These are phyloP conservation scores for Ceratocystis smalleyi DNA, from an alignment of 2,329 filamentous ascomycete species.

Conservation along the genomic window DNA sequence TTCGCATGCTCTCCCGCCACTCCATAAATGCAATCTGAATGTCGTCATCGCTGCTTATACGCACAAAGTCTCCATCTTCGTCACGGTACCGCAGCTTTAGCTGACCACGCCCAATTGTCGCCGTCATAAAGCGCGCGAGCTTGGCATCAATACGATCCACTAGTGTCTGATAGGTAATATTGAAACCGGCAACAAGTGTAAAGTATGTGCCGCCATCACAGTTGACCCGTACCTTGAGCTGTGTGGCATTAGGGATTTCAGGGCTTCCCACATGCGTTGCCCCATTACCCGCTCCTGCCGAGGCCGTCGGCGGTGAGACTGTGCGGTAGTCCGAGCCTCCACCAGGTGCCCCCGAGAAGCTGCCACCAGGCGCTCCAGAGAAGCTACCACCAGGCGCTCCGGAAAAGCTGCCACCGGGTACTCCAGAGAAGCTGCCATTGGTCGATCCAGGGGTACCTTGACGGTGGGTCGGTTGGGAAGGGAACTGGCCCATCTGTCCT, in stretches of 20 bases:
- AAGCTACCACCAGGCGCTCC: constrained; percentile 18
- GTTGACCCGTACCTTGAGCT: constrained; percentile 91
- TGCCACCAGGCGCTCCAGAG: constrained; percentile 25
- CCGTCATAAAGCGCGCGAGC: constrained; percentile 68
- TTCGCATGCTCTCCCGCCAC: constrained; percentile 54
- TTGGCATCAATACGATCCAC: constrained; percentile 95
- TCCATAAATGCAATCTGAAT: constrained; percentile 92
- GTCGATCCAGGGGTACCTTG: constrained; percentile 31
- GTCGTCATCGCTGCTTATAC: constrained; percentile 88
- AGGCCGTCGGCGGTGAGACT: constrained; percentile 31
- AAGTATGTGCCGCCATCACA: constrained; percentile 76
- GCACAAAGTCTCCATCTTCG: constrained; percentile 82
- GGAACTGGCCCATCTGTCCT: constrained; percentile 41
- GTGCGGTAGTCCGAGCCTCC: constrained; percentile 26
- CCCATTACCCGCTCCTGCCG: not conserved
- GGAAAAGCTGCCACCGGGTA: constrained; percentile 26
- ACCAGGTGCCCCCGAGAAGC: constrained; percentile 14
- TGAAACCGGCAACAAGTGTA: constrained; percentile 88
- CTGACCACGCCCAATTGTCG: constrained; percentile 66
- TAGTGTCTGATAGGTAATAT: constrained; percentile 84
- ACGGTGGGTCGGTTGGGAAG: constrained; percentile 37
- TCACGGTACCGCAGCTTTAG: constrained; percentile 83
- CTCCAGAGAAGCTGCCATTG: constrained; percentile 20
- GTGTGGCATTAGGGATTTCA: constrained; percentile 46
- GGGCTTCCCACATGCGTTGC: constrained; percentile 25